Percentiles rank a stretch among this genome's conserved stretches.
phyloP scores from a whole-genome alignment of 805 yeast genomes.

The Wickerhamiella sorbophila region DNA sequence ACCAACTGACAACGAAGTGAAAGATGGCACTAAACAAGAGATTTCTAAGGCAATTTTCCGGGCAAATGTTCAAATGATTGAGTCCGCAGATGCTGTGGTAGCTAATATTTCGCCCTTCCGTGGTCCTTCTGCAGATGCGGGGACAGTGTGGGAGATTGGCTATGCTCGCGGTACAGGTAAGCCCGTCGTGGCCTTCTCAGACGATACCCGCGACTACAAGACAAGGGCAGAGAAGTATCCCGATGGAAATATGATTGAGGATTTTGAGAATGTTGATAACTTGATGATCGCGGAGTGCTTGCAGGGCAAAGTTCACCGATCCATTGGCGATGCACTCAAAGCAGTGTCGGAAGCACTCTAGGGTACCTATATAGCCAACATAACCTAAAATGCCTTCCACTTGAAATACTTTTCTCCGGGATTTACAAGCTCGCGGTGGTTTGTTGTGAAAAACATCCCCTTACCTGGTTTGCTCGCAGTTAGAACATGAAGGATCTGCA shows the following conservation, averaged over 20 bases:
- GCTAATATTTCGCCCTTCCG: constrained; percentile 9
- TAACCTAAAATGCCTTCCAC: constrained; percentile 3
- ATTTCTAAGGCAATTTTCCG: constrained; percentile 7
- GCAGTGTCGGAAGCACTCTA: background rate
- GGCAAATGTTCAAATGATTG: constrained; percentile 7
- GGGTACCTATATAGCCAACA: no score
- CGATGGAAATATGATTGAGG: constrained; percentile 6
- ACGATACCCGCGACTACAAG: constrained; percentile 3
- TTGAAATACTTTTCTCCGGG: constrained; percentile 8
- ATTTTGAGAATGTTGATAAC: constrained; percentile 7
- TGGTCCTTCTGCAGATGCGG: constrained; percentile 11
- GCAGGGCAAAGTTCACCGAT: background rate
- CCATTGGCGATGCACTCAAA: constrained; percentile 6
- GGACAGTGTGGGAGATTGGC: constrained; percentile 11
- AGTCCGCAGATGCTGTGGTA: constrained; percentile 7
- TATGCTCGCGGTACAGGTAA: constrained; percentile 8
- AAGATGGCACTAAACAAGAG: background rate
- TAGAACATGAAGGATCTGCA: constrained; percentile 21
- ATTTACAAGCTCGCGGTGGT: constrained; percentile 33
- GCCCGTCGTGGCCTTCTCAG: constrained; percentile 5
- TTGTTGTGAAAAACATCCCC: constrained; percentile 26
- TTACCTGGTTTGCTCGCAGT: constrained; percentile 30
- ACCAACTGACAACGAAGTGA: constrained; percentile 6
- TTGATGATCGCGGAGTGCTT: constrained; percentile 9
- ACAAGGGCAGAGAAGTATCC: background rate